These are phyloP conservation scores for Volvox africanus DNA, from an alignment of 139 green algal genomes.

Conservation along the genomic window DNA sequence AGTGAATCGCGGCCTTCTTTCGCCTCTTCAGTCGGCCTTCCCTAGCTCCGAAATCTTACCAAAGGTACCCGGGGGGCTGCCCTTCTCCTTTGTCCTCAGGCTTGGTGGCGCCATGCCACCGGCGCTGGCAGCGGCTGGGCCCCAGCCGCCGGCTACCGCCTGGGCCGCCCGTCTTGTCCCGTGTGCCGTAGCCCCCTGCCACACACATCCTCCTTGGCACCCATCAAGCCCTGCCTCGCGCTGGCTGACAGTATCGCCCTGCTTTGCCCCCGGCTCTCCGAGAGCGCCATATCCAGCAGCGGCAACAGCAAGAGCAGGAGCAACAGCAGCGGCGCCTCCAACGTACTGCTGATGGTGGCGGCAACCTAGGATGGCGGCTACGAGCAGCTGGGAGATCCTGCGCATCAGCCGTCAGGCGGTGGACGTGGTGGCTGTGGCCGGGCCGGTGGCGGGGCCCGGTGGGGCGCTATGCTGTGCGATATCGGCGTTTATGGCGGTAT, in stretches of 20 bases:
- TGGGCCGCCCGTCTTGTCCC: constrained; percentile 31
- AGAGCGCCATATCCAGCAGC: not conserved
- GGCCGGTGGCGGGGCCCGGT: no score
- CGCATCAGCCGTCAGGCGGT: no score
- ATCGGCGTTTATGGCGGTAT: not conserved
- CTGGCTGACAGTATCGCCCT: not conserved
- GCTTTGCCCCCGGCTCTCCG: not conserved
- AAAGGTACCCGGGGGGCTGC: no score
- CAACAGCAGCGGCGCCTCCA: not conserved
- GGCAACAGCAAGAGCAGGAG: not conserved
- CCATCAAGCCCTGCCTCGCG: constrained; percentile 6
- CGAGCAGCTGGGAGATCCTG: no score
- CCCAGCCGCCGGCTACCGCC: no score
- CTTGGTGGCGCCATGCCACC: constrained; percentile 13
- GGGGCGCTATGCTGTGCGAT: no score
- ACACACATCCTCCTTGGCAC: not conserved
- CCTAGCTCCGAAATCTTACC: no score
- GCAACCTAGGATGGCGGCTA: not conserved
- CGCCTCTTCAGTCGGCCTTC: no score
- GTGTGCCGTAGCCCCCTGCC: constrained; percentile 29
- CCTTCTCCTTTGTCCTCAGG: not conserved
- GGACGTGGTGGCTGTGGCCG: no score
- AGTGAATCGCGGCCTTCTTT: no score
- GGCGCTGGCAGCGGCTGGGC: not conserved
- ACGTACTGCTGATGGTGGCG: not conserved